Evolutionary conservation across 2,329 filamentous ascomycete species (phyloP).

Genomic region (Penicillium olsonii): DNA sequence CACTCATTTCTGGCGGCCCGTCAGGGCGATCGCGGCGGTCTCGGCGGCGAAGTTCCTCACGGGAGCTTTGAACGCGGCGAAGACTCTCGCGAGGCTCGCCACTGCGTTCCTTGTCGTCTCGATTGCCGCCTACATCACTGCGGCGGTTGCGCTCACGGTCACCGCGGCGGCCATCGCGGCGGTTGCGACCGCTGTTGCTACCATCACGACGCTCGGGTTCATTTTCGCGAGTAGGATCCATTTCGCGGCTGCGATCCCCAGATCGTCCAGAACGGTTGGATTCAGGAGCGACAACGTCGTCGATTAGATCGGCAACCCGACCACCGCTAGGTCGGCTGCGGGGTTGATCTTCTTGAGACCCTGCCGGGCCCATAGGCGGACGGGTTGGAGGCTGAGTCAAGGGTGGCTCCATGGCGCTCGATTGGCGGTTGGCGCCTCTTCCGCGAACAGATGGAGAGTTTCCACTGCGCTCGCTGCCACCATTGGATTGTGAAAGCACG

Average conservation of each 20-base stretch:
- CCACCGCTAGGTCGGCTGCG: slow-evolving; percentile 33
- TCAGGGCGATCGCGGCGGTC: slow-evolving; percentile 40
- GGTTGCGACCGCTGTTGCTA: slow-evolving; percentile 24
- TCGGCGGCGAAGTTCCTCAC: slow-evolving; percentile 39
- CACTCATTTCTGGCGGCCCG: slow-evolving; percentile 23
- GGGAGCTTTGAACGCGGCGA: slow-evolving; percentile 33
- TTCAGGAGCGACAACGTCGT: slow-evolving; percentile 35
- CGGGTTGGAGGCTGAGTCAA: slow-evolving; percentile 33
- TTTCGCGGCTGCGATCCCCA: slow-evolving; percentile 22
- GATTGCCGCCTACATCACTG: slow-evolving; percentile 28
- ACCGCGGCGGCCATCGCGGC: slow-evolving; percentile 38
- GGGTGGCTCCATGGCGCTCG: slow-evolving; percentile 30
- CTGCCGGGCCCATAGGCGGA: slow-evolving; percentile 33
- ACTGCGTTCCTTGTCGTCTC: slow-evolving; percentile 26
- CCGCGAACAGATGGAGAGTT: slow-evolving; percentile 42
- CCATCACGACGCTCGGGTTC: slow-evolving; percentile 34
- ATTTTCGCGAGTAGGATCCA: slow-evolving; percentile 33
- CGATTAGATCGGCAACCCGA: slow-evolving; percentile 32
- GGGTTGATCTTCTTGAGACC: slow-evolving; percentile 31
- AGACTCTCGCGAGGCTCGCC: slow-evolving; percentile 33
- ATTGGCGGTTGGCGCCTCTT: slow-evolving; percentile 41
- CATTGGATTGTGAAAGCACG: slow-evolving; percentile 48
- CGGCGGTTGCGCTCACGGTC: slow-evolving; percentile 39
- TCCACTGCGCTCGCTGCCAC: slow-evolving; percentile 33
- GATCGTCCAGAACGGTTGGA: slow-evolving; percentile 33